phyloP scores from a whole-genome alignment of 2,329 filamentous ascomycete genomes.

The Cladosporium sp. region DNA sequence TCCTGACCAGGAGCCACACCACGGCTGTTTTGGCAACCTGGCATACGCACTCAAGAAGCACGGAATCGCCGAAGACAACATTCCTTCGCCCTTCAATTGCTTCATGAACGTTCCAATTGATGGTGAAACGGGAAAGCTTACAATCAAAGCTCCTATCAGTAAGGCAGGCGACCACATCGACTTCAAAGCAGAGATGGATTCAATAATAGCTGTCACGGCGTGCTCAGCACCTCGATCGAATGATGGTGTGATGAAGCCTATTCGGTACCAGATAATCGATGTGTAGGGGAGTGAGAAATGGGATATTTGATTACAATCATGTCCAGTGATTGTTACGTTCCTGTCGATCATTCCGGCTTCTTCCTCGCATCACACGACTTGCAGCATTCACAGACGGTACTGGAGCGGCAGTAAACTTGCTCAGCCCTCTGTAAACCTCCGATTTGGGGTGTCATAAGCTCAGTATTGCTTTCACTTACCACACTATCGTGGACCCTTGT shows the following conservation, averaged over 20 bases:
- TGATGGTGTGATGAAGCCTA: conserved; percentile 23
- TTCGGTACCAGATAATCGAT: conserved; percentile 13
- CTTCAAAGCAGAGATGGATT: conserved; percentile 27
- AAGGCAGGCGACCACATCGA: conserved; percentile 25
- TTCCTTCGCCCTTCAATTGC: conserved; percentile 26
- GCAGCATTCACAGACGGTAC: no score
- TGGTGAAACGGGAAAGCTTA: conserved; percentile 21
- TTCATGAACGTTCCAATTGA: conserved; percentile 28
- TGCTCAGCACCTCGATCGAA: conserved; percentile 24
- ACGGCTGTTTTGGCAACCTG: conserved; percentile 27
- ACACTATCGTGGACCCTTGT: no score
- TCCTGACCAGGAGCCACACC: conserved; percentile 23
- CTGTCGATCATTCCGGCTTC: no score
- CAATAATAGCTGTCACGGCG: conserved; percentile 24
- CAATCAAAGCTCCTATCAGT: conserved; percentile 21
- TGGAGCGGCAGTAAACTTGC: no score
- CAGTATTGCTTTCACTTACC: no score
- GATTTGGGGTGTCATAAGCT: no score
- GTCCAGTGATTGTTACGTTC: no score
- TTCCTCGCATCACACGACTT: no score
- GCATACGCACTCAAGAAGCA: conserved; percentile 18
- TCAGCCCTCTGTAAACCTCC: no score
- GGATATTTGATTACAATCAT: no score
- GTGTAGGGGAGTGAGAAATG: background rate
- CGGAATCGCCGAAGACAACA: conserved; percentile 20